Percentiles rank a stretch among this genome's conserved stretches.
Evolutionary conservation across 331 rosid genomes (phyloP).

Genomic region (Acacia concinna): DNA sequence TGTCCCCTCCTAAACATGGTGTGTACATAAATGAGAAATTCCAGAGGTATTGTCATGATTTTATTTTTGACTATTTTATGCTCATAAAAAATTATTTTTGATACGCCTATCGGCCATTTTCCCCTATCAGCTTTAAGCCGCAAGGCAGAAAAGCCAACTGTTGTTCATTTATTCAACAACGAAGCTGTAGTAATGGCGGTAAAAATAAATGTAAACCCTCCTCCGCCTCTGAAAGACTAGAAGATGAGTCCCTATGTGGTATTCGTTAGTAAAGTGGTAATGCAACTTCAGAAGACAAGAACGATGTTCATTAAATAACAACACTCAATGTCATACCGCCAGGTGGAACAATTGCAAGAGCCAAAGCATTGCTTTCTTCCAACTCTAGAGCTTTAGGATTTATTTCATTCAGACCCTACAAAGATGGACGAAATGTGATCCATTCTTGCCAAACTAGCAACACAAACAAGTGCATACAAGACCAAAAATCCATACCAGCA

Average conservation of each 20-base stretch:
- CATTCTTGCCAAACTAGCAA: conserved; percentile 14
- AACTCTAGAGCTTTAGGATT: conserved; percentile 78
- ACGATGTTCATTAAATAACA: conserved; percentile 13
- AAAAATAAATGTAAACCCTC: neutral
- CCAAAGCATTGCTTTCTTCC: conserved; percentile 85
- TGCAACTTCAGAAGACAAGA: conserved; percentile 11
- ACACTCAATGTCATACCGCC: conserved; percentile 58
- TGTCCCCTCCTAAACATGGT: neutral
- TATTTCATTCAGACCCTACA: conserved; percentile 75
- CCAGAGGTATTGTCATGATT: neutral
- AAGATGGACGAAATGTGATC: conserved; percentile 6
- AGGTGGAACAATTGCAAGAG: conserved; percentile 80
- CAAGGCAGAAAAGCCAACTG: neutral
- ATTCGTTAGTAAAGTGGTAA: conserved; percentile 8
- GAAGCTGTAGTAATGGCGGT: neutral
- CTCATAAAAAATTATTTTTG: neutral
- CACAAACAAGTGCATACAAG: conserved; percentile 15
- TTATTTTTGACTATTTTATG: neutral
- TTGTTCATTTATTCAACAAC: neutral
- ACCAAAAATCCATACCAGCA: conserved; percentile 54
- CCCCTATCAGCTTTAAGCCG: neutral
- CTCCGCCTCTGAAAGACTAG: neutral
- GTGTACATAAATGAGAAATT: neutral
- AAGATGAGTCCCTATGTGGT: neutral
- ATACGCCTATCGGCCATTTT: neutral